Percentiles rank a stretch among this genome's conserved stretches.
phyloP scores from a whole-genome alignment of 345 rosid genomes.

The Lepidium aucheri region DNA sequence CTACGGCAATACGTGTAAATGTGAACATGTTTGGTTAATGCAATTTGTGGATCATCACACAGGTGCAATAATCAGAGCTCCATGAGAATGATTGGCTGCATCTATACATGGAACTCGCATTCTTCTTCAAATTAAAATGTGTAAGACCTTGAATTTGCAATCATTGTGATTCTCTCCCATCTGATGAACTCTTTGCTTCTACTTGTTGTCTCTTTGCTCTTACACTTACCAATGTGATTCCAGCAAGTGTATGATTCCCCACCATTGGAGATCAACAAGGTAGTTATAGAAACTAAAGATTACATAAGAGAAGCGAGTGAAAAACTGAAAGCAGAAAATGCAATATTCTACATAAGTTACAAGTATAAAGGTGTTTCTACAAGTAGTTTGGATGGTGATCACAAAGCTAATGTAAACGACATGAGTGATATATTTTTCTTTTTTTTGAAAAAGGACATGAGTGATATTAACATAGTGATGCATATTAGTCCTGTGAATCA shows the following conservation, averaged over 20 bases:
- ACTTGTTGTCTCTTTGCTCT: background rate
- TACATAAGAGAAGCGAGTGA: background rate
- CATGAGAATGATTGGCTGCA: background rate
- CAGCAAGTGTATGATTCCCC: background rate
- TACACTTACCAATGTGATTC: background rate
- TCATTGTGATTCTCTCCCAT: background rate
- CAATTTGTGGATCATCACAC: background rate
- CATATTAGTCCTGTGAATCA: too few relatives aligned
- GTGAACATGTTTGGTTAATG: background rate
- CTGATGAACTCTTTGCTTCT: background rate
- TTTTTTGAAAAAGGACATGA: background rate
- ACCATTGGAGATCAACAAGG: background rate
- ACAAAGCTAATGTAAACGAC: background rate
- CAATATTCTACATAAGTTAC: slow-evolving; percentile 7
- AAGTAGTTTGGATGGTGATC: background rate
- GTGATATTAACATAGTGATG: too few relatives aligned
- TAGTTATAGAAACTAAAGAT: slow-evolving; percentile 1
- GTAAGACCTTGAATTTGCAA: slow-evolving; percentile 9
- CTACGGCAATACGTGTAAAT: background rate
- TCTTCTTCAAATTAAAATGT: background rate
- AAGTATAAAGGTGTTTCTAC: background rate
- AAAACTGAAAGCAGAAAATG: slow-evolving; percentile 3
- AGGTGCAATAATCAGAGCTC: background rate
- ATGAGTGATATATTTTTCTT: too few relatives aligned
- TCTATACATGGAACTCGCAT: background rate